A percentile compares a stretch with the other conserved stretches of the same genome.
These are phyloP conservation scores for Crithidia thermophila DNA, from an alignment of 208 protist species.

Conservation along the genomic window DNA sequence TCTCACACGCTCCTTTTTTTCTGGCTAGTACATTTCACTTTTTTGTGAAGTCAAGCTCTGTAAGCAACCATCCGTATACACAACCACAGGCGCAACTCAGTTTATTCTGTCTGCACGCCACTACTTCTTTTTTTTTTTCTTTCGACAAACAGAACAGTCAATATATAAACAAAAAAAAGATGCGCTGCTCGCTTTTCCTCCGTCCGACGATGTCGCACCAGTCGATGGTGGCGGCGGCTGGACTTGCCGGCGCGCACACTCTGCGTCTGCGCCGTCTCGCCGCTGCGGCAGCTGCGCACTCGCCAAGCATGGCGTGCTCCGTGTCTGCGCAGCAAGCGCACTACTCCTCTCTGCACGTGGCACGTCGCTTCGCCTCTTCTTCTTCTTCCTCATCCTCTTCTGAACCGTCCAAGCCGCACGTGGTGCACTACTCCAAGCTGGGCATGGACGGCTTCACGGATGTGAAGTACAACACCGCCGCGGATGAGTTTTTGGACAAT, in stretches of 20 bases:
- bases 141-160: too few relatives aligned
- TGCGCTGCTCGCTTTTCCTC: not conserved
- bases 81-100: too few relatives aligned
- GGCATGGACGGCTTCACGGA: slow-evolving; percentile 91
- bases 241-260: too few relatives aligned
- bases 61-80: too few relatives aligned
- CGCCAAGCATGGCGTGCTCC: not conserved
- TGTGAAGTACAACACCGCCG: slow-evolving; percentile 68
- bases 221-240: too few relatives aligned
- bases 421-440: slow-evolving; percentile 50
- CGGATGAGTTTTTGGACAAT: slow-evolving; percentile 68
- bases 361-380: not conserved
- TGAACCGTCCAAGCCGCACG: not conserved
- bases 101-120: too few relatives aligned
- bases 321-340: not conserved
- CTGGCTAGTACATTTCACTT: too few relatives aligned
- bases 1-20: not conserved
- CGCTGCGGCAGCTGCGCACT: not conserved
- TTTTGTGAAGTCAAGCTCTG: too few relatives aligned
- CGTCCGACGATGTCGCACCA: not conserved
- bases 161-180: not conserved
- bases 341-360: not conserved
- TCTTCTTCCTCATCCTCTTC: not conserved
- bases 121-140: too few relatives aligned
- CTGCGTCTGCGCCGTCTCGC: not conserved